A percentile compares a stretch with the other conserved stretches of the same genome.
Conservation (phyloP, 2,329 filamentous ascomycete species). For the Scleromitrula shiraiana region DNA sequence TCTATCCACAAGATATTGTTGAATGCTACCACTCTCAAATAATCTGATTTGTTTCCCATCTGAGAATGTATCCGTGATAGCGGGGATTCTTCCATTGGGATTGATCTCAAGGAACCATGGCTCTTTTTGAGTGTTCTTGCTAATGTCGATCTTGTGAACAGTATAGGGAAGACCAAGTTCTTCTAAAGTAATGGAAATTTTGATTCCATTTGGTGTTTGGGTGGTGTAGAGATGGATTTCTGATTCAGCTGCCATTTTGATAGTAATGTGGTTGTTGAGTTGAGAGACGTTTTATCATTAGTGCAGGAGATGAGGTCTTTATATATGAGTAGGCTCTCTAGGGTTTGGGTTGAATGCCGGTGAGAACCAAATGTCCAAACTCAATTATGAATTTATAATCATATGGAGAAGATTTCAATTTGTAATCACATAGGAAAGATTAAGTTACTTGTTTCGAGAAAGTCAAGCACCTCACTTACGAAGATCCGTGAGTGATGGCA, state of each 20-base stretch:
- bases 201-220: constrained; percentile 83
- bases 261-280: constrained; percentile 15
- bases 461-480: too few relatives aligned
- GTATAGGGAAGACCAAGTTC: constrained; percentile 80
- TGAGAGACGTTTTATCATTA: constrained; percentile 22
- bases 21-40: constrained; percentile 77
- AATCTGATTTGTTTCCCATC: constrained; percentile 67
- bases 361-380: too few relatives aligned
- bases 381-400: too few relatives aligned
- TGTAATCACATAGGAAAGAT: too few relatives aligned
- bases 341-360: not conserved
- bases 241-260: constrained; percentile 35
- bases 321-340: not conserved
- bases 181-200: constrained; percentile 78
- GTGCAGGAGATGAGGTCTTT: too few relatives aligned
- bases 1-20: constrained; percentile 74
- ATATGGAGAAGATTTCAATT: too few relatives aligned
- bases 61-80: constrained; percentile 69
- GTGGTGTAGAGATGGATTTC: constrained; percentile 44
- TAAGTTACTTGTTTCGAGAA: too few relatives aligned
- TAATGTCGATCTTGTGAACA: constrained; percentile 61
- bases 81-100: constrained; percentile 86
- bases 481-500: too few relatives aligned
- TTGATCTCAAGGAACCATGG: constrained; percentile 88
- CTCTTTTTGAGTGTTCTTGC: constrained; percentile 72